Conservation (phyloP, 192 early-diverging fungal genomes). For the Rhizophlyctis rosea region DNA sequence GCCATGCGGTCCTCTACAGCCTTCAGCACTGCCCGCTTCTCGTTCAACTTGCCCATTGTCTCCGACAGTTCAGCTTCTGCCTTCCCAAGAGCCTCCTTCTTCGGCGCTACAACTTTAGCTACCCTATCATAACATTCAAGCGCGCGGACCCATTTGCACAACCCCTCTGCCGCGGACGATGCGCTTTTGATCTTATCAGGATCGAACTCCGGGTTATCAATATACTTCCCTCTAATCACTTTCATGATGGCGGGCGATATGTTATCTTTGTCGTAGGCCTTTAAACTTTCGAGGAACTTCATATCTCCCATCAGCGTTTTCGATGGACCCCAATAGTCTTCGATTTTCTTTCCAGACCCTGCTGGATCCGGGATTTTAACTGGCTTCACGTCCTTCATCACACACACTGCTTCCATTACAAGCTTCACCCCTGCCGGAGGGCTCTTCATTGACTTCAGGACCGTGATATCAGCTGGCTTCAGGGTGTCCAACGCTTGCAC, state of each 20-base stretch:
- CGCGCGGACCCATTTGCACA: constrained; percentile 59
- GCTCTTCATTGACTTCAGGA: constrained; percentile 62
- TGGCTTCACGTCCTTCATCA: constrained; percentile 64
- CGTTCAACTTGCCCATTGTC: constrained; percentile 54
- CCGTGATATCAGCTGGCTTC: constrained; percentile 57
- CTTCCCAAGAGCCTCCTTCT: constrained; percentile 49
- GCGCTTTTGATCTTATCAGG: constrained; percentile 62
- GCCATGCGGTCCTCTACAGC: constrained; percentile 59
- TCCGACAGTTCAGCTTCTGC: constrained; percentile 52
- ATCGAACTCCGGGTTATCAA: constrained; percentile 61
- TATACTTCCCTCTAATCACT: constrained; percentile 55
- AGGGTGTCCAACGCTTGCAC: constrained; percentile 54
- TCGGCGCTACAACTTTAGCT: constrained; percentile 62
- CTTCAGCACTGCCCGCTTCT: constrained; percentile 56
- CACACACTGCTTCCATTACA: constrained; percentile 61
- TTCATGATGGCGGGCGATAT: constrained; percentile 56
- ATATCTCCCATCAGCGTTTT: constrained; percentile 54
- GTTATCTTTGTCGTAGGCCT: constrained; percentile 60
- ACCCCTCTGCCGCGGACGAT: constrained; percentile 59
- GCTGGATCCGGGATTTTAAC: constrained; percentile 59
- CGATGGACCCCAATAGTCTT: constrained; percentile 57
- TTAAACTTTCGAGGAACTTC: constrained; percentile 52
- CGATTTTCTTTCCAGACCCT: constrained; percentile 58
- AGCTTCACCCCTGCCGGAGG: constrained; percentile 59
- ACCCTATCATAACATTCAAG: constrained; percentile 60